Evolutionary conservation across 2,329 filamentous ascomycete species (phyloP).

Genomic region (Chaetomiaceae sp.): DNA sequence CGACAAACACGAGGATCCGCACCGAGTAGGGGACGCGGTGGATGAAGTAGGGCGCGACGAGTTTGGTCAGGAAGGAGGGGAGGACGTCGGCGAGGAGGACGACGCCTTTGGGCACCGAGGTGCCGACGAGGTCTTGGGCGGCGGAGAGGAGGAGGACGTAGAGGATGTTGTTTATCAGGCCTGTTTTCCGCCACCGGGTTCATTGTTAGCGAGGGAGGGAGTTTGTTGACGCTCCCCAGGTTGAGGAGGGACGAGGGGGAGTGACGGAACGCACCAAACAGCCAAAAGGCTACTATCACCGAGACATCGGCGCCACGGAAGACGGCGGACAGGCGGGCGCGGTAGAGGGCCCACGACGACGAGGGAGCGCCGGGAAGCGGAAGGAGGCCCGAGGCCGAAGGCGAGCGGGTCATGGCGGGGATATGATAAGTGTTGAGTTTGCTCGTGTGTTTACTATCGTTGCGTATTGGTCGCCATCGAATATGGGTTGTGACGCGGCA

Average conservation of each 20-base stretch:
- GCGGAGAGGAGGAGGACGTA: constrained; percentile 96
- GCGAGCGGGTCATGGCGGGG: constrained; percentile 35
- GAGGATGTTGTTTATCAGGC: constrained; percentile 93
- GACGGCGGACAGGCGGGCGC: constrained; percentile 57
- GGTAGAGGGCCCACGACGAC: constrained; percentile 71
- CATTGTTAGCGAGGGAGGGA: neutral
- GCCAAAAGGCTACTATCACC: constrained; percentile 81
- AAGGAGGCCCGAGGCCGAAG: constrained; percentile 42
- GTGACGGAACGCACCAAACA: constrained; percentile 66
- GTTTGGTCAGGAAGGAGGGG: constrained; percentile 82
- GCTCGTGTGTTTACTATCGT: neutral
- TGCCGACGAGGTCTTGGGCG: constrained; percentile 90
- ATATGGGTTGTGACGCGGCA: neutral
- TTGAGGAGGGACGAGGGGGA: neutral
- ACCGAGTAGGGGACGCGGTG: constrained; percentile 75
- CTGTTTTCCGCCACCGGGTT: constrained; percentile 40
- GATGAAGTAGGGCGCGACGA: constrained; percentile 90
- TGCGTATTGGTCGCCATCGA: neutral
- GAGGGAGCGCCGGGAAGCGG: constrained; percentile 52
- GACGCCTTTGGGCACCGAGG: constrained; percentile 78
- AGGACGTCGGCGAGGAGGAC: constrained; percentile 91
- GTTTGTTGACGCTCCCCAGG: too few relatives aligned
- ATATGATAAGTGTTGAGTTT: neutral
- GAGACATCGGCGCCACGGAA: constrained; percentile 65
- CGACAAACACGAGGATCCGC: constrained; percentile 70